Evolutionary conservation across 495 filamentous ascomycete species (phyloP).

Genomic region (Penicillium silybi): DNA sequence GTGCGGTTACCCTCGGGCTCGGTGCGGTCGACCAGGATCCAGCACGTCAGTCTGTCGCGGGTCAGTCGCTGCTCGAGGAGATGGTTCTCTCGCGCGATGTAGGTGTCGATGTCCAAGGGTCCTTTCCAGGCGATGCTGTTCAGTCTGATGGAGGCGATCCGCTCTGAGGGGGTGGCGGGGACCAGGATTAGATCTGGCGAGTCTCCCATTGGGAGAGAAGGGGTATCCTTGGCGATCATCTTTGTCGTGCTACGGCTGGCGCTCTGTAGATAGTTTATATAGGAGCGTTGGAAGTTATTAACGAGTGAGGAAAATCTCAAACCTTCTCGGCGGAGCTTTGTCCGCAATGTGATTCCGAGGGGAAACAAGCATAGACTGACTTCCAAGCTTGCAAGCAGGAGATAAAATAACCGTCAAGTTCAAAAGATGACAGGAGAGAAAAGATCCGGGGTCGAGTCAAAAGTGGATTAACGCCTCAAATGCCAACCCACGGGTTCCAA

Average conservation of each 20-base stretch:
- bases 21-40: conserved; percentile 70
- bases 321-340: neutral
- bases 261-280: neutral
- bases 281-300: neutral
- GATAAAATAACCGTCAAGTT: neutral
- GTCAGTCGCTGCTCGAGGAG: conserved; percentile 64
- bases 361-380: neutral
- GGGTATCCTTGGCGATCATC: conserved; percentile 35
- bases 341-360: neutral
- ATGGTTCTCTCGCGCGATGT: conserved; percentile 73
- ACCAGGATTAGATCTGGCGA: conserved; percentile 63
- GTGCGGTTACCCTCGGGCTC: conserved; percentile 48
- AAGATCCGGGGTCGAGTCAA: conserved; percentile 30
- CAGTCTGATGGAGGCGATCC: conserved; percentile 55
- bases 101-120: conserved; percentile 59
- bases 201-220: conserved; percentile 50
- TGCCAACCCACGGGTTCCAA: neutral
- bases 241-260: neutral
- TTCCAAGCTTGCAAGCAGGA: neutral
- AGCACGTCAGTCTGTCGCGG: conserved; percentile 71
- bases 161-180: conserved; percentile 64
- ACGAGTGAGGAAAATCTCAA: neutral
- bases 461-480: conserved; percentile 3
- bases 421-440: conserved; percentile 5
- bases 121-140: conserved; percentile 73